Evolutionary conservation across 345 rosid genomes (phyloP).

Genomic region (Rhodomyrtus tomentosa): DNA sequence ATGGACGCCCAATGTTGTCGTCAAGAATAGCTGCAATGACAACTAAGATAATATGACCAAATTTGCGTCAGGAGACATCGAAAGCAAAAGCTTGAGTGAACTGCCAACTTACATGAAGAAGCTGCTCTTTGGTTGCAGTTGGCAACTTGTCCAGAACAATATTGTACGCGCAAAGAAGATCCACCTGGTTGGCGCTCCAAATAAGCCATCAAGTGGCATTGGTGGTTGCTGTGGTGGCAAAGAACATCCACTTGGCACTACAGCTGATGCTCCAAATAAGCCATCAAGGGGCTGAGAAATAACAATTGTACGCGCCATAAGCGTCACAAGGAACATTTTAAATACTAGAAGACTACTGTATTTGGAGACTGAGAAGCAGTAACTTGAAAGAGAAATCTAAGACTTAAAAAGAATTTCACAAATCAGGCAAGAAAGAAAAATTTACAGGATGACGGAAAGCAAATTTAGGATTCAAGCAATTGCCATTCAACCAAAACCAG

Average conservation of each 20-base stretch:
- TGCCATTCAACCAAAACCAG: conserved; percentile 87
- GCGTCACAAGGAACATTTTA: neutral
- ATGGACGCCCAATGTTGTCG: too few relatives aligned
- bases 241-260: conserved; percentile 32
- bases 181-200: too few relatives aligned
- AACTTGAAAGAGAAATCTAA: neutral
- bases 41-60: too few relatives aligned
- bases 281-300: conserved; percentile 84
- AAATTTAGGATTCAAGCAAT: conserved; percentile 86
- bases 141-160: too few relatives aligned
- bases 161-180: too few relatives aligned
- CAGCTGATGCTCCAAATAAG: conserved; percentile 53
- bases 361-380: neutral
- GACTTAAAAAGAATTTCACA: neutral
- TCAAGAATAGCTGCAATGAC: too few relatives aligned
- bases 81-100: too few relatives aligned
- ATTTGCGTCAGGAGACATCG: too few relatives aligned
- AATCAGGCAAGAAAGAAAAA: neutral
- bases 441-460: conserved; percentile 94
- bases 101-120: too few relatives aligned
- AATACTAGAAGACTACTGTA: neutral
- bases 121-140: too few relatives aligned
- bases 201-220: neutral
- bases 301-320: neutral
- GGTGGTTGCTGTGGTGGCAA: conserved; percentile 17